Base-by-base conservation (phyloP, 1,284 basidiomycete species). In the Rhizoctonia solani region DNA sequence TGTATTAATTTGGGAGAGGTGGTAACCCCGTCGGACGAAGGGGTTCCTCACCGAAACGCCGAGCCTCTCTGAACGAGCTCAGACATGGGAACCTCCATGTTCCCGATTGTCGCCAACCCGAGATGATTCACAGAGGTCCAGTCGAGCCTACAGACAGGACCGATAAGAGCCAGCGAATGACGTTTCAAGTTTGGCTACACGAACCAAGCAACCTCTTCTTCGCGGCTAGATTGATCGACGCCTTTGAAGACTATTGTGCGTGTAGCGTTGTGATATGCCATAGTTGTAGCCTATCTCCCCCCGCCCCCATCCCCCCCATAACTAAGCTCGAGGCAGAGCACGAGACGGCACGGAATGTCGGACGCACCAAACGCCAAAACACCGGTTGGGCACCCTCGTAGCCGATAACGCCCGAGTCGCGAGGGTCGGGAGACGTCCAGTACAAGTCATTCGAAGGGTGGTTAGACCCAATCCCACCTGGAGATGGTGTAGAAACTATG, bases 351-450 rank as follows among this genome's bases (percentile, higher is more conserved):
- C 1, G 19, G n/a, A 46, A 46, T 5, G 8, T 46, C 9, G 6
- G 23, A 46, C 49, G 37, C 34, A 65, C 61, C 61, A 65, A 39
- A 21, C 61, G 49, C 61, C 84, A 85, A 77, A 84, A 87, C 73
- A 88, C 76, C 1, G 83, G 84, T 71, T 77, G 80, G 37, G 77
- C 79, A 74, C 86, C 83, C 72, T 85, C 82, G 42, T 87, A 87
- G 69, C 89, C 88, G 78, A 89, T 78, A 69, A 86, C 81, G 75
- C 85, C 87, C 67, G 79, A 81, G 71, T 83, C 75, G 42, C 87
- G 83, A 42, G 87, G 86, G 77, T 89, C 82, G 73, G 86, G 85
- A 73, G 77, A 79, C n/a, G 69, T 68, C 68, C 87, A 90, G 77
- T 84, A 88, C 30, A 90, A 78, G 73, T 85, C 81, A 75, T 82